Percentiles rank a stretch among this genome's conserved stretches.
These are phyloP conservation scores for Fonsecaea nubica DNA, from an alignment of 2,329 filamentous ascomycete species.

Conservation along the genomic window DNA sequence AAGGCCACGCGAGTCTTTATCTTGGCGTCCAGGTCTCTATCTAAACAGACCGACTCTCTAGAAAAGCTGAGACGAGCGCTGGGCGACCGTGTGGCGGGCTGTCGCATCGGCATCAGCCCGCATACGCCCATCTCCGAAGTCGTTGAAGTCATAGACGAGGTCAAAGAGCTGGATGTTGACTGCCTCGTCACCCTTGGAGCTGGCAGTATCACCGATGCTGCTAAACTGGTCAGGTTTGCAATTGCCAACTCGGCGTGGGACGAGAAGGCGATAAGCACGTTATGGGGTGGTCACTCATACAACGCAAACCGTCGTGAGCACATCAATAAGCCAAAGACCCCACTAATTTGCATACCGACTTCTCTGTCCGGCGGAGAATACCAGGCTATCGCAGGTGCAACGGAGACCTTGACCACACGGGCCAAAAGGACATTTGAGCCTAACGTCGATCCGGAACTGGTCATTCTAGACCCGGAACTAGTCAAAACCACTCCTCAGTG, in stretches of 20 bases:
- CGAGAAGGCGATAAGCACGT: conserved; percentile 7
- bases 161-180: conserved; percentile 65
- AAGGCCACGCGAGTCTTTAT: neutral
- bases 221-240: conserved; percentile 59
- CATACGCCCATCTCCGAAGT: conserved; percentile 11
- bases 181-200: conserved; percentile 53
- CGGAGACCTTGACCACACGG: conserved; percentile 40
- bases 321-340: neutral
- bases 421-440: conserved; percentile 19
- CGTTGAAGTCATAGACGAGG: conserved; percentile 2
- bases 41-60: conserved; percentile 1
- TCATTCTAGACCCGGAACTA: conserved; percentile 40
- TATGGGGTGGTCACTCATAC: conserved; percentile 8
- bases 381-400: conserved; percentile 49
- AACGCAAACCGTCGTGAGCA: neutral
- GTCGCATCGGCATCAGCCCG: neutral
- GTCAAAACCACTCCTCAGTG: conserved; percentile 40
- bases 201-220: conserved; percentile 62
- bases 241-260: conserved; percentile 53
- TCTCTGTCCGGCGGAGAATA: conserved; percentile 53
- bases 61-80: conserved; percentile 5
- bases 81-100: conserved; percentile 1
- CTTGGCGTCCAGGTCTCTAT: conserved; percentile 6
- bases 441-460: conserved; percentile 22
- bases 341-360: conserved; percentile 50